Evolutionary conservation across 148 eudicot species (phyloP), one percentile per base, ranked within the genome.

Genomic region (Amaranthus palmeri): DNA sequence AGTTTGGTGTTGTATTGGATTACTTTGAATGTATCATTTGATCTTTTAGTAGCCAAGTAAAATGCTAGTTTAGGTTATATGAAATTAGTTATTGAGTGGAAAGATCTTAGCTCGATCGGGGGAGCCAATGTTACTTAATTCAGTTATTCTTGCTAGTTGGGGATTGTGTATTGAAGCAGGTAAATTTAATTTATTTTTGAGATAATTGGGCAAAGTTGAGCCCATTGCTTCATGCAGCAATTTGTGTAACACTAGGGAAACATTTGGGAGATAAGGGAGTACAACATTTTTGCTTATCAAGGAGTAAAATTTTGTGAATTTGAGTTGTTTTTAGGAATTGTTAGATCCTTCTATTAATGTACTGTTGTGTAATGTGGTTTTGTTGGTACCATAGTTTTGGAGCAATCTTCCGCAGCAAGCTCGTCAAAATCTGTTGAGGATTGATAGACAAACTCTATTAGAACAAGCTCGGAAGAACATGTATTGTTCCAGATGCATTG

Each of bases 401-500:
- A 82, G 75, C 78, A 97, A 89, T 77, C 90, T 95, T 56, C 69
- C 91, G 9, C 78, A 83, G 51, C 96, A 91, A 81, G 92, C 88
- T 73, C 88, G 97, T 48, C 88, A 86, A 74, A 72, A 86, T 65
- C 96, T 95, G 65, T 79, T 95, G 84, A 81, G 85, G 80, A 83
- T 95, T 53, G 97, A 95, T 68, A 95, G 91, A 69, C 98, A 91
- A 74, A 81, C 87, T 14, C 83, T 95, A 52, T 89, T 89, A 47
- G 98, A 95, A 86, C 93, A 91, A 83, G 97, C 98, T 71, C 97
- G 98, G 70, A 95, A 95, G 76, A 95, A 91, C 76, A 83, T 88
- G 89, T 95, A 95, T 74, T 95, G 98, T 75, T 91, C 98, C 55
- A 91, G 98, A 80, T 95, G 98, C 86, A 91, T 88, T 54, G 98